Evolutionary conservation across 306 rosid genomes (phyloP).

Genomic region (Cicer judaicum): DNA sequence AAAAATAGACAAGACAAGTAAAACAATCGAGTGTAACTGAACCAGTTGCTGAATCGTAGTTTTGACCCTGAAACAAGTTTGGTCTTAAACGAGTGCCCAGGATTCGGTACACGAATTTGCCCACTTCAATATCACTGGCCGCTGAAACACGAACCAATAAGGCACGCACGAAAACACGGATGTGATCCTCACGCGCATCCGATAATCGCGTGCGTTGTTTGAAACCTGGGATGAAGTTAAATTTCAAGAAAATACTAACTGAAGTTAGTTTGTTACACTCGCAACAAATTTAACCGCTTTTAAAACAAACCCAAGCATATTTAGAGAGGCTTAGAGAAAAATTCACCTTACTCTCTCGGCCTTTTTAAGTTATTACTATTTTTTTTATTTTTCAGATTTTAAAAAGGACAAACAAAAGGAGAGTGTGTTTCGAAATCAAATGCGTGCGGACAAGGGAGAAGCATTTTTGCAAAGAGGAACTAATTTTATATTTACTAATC

Average conservation of each 20-base stretch:
- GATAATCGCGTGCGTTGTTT: conserved; percentile 44
- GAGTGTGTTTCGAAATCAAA: conserved; percentile 47
- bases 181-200: conserved; percentile 31
- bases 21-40: conserved; percentile 43
- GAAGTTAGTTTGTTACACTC: conserved; percentile 38
- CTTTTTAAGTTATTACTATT: neutral
- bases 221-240: conserved; percentile 38
- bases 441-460: conserved; percentile 54
- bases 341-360: conserved; percentile 1
- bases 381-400: neutral
- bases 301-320: conserved; percentile 40
- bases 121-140: conserved; percentile 21
- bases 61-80: conserved; percentile 48
- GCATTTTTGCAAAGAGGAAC: conserved; percentile 45
- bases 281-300: conserved; percentile 48
- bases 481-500: conserved; percentile 20
- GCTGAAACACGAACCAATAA: neutral
- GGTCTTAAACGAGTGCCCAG: conserved; percentile 40
- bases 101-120: conserved; percentile 41
- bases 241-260: conserved; percentile 23
- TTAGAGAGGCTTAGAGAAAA: neutral
- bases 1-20: neutral
- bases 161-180: neutral
- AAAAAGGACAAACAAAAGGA: neutral
- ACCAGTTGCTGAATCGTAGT: conserved; percentile 29